Conservation (phyloP, 441 rosid species). For the Macaranga tanarius region DNA sequence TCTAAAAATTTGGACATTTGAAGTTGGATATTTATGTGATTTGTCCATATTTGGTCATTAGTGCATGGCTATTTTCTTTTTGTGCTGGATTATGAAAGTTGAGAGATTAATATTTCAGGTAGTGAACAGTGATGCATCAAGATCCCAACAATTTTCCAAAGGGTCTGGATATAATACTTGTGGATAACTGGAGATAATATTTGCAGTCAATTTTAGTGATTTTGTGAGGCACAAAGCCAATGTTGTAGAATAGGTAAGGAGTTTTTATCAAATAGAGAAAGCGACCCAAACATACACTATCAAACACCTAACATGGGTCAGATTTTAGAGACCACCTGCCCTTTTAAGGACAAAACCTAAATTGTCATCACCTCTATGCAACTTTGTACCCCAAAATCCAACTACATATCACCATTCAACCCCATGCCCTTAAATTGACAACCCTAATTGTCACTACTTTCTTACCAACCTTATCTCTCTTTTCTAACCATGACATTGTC, state of each 20-base stretch:
- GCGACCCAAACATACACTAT: not conserved
- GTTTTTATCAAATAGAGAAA: not conserved
- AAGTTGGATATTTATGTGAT: no score
- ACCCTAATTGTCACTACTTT: not conserved
- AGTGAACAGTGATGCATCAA: no score
- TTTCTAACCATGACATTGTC: not conserved
- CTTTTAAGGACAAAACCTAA: slow-evolving; percentile 1
- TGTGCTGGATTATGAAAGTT: no score
- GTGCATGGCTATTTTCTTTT: no score
- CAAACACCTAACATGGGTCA: slow-evolving; percentile 1
- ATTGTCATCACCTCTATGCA: slow-evolving; percentile 3
- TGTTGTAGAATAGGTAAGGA: not conserved
- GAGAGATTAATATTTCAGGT: no score
- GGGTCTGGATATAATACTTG: not conserved
- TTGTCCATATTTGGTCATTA: no score
- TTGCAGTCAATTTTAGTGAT: not conserved
- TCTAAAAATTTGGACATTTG: no score
- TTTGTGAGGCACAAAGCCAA: not conserved
- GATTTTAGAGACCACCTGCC: not conserved
- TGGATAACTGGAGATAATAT: not conserved
- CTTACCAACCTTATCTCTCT: not conserved
- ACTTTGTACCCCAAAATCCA: not conserved
- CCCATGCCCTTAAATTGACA: not conserved
- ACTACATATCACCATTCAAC: not conserved
- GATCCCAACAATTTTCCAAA: not conserved